phyloP scores from a whole-genome alignment of 805 yeast genomes.

The Candida alai region DNA sequence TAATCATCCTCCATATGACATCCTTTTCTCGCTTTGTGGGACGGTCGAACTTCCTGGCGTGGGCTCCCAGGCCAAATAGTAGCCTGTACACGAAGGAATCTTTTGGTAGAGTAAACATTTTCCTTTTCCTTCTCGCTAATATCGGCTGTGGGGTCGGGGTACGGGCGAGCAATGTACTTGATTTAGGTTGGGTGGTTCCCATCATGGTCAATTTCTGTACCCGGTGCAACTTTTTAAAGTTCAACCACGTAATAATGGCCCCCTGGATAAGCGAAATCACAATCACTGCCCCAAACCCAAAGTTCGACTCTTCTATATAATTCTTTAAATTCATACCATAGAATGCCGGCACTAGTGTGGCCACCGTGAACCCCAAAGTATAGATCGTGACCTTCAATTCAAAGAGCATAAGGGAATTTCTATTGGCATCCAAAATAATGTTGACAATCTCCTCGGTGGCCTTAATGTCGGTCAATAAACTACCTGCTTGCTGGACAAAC shows the following conservation, averaged over 20 bases:
- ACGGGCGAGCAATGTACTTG: not conserved
- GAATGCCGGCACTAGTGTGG: conserved; percentile 80
- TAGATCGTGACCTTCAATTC: conserved; percentile 81
- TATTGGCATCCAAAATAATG: conserved; percentile 84
- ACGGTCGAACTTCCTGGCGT: conserved; percentile 19
- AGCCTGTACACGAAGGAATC: conserved; percentile 12
- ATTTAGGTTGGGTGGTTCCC: conserved; percentile 16
- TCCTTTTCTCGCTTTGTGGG: conserved; percentile 37
- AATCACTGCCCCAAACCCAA: conserved; percentile 62
- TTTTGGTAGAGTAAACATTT: too few relatives aligned
- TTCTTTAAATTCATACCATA: conserved; percentile 86
- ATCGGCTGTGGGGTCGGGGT: not conserved
- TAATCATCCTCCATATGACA: conserved; percentile 42
- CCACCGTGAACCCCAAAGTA: conserved; percentile 81
- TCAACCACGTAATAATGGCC: conserved; percentile 47
- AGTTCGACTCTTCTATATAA: conserved; percentile 63
- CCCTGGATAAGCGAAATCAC: conserved; percentile 52
- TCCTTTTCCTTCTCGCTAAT: not conserved
- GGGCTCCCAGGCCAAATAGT: conserved; percentile 23
- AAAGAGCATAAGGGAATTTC: conserved; percentile 84
- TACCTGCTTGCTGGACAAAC: conserved; percentile 85
- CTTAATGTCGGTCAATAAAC: conserved; percentile 74
- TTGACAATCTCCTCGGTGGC: conserved; percentile 92
- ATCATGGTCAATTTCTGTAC: conserved; percentile 69
- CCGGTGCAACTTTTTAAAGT: conserved; percentile 52